Conservation (phyloP, 208 protist species). For the Naegleria gruberi region DNA sequence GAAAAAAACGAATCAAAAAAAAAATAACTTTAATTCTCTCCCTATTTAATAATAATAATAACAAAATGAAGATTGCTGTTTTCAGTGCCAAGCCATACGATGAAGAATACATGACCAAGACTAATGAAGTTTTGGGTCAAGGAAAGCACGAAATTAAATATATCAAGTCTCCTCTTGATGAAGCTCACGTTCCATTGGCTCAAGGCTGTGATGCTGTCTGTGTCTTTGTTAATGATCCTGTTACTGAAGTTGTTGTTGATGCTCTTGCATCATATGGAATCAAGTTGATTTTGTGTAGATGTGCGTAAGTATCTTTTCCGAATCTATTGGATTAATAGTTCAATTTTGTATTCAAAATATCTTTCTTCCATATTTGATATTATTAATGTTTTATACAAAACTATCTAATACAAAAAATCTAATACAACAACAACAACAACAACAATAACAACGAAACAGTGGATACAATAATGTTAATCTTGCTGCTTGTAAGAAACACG, state of each 20-base stretch:
- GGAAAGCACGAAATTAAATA: not conserved
- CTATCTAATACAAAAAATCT: not conserved
- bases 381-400: not conserved
- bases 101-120: not conserved
- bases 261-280: not conserved
- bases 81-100: not conserved
- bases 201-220: not conserved
- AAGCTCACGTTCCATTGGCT: not conserved
- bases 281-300: not conserved
- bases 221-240: slow-evolving; percentile 11
- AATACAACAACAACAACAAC: not conserved
- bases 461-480: slow-evolving; percentile 28
- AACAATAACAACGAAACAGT: not conserved
- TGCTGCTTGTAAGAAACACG: not conserved
- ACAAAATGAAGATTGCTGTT: not conserved
- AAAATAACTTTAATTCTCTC: no score
- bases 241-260: not conserved
- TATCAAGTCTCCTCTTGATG: not conserved
- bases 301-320: not conserved
- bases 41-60: no score
- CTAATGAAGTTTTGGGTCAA: not conserved
- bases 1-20: no score
- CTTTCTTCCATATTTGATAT: not conserved
- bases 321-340: not conserved
- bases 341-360: not conserved